Evolutionary conservation across 257 asterid genomes (phyloP), one percentile per base, ranked within the genome.

Genomic region (Gentiana straminea): DNA sequence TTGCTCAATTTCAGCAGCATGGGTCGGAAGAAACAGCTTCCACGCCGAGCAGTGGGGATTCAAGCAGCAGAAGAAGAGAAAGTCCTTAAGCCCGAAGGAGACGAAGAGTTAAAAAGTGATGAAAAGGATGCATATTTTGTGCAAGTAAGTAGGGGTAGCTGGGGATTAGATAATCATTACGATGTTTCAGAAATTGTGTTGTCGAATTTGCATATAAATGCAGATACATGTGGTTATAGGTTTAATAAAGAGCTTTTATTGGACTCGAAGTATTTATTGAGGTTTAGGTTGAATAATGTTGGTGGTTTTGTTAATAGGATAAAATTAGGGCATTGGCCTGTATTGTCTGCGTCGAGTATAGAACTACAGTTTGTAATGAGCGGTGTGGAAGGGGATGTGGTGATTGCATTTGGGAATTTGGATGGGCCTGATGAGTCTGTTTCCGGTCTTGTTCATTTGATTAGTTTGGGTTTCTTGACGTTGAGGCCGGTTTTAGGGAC

Each of bases 261-360:
- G 36, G 84, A 79, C 73, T 69, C 89, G 0, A 64, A 77, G 51
- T 78, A 48, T 69, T 73, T 67, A 15, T 74, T 83, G 76, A 78
- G 95, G 82, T 84, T 87, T 68, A 77, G 73, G 72, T 58, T 83
- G 77, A 74, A 65, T 55, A 68, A 77, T 68, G 86, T 77, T 58
- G 75, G 70, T 41, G 88, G 69, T 67, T 84, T 65, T 85, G 82
- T 85, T 49, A 73, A 47, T 62, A 79, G 93, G 35, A 83, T 87
- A 60, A 91, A 81, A 70, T 70, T 87, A 67, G 98, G 98, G 70
- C 92, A 87, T 59, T 91, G 97, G 98, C 98, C 98, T 33, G 84
- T 79, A 62, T 71, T 87, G 59, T 64, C 83, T 11, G 82, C 77
- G 51, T 66, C 68, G 33, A 68, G 72, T 68, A 73, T 80, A 51